Conservation (phyloP, 176 grass and related monocot species). For the Zoysia pacifica region DNA sequence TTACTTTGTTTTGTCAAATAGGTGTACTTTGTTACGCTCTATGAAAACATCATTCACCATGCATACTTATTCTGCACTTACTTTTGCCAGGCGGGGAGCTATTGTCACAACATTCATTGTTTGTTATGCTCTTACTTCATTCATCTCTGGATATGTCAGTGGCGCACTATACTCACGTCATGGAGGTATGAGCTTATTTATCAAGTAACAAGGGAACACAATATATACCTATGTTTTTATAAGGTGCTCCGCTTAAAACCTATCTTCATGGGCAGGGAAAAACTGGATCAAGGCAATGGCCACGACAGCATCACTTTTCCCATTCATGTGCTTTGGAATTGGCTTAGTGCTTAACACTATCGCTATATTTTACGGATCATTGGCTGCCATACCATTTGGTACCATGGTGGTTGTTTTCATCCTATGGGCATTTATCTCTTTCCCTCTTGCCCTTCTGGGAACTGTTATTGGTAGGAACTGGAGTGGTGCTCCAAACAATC, state of each 20-base stretch:
- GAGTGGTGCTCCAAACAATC: constrained; percentile 87
- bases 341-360: constrained; percentile 83
- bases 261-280: constrained; percentile 63
- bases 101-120: constrained; percentile 93
- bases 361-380: constrained; percentile 90
- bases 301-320: constrained; percentile 84
- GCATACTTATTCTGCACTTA: constrained; percentile 30
- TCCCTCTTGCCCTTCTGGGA: constrained; percentile 85
- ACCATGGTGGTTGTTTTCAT: constrained; percentile 92
- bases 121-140: constrained; percentile 95
- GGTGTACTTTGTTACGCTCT: constrained; percentile 24
- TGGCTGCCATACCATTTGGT: constrained; percentile 96
- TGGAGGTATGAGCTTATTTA: constrained; percentile 61
- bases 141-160: constrained; percentile 90
- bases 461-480: constrained; percentile 92
- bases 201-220: constrained; percentile 24
- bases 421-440: constrained; percentile 89
- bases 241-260: constrained; percentile 22
- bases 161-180: constrained; percentile 73
- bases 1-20: background rate
- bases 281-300: constrained; percentile 91
- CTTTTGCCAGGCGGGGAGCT: constrained; percentile 59
- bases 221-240: constrained; percentile 8
- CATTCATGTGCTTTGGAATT: constrained; percentile 95
- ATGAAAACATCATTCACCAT: constrained; percentile 14